Evolutionary conservation across 2,329 filamentous ascomycete species (phyloP).

Genomic region (Pseudodiploospora longispora): DNA sequence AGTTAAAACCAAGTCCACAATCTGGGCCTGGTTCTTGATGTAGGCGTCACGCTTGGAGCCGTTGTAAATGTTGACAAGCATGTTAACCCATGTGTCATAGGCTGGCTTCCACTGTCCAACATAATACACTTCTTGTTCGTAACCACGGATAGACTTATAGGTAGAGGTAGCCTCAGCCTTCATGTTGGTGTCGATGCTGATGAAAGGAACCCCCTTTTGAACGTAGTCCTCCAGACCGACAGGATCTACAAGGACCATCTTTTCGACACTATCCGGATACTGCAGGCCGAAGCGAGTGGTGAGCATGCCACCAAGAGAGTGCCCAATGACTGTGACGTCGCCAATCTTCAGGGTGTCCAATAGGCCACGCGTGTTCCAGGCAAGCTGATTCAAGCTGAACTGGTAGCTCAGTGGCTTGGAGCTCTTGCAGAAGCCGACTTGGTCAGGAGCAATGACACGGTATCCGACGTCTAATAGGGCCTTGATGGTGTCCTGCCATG

Average conservation of each 20-base stretch:
- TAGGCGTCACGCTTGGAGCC: constrained; percentile 34
- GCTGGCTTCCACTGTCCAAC: constrained; percentile 36
- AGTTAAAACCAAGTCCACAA: constrained; percentile 48
- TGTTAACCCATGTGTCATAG: constrained; percentile 48
- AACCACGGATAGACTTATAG: constrained; percentile 35
- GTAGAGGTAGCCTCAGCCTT: constrained; percentile 30
- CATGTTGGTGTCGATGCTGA: constrained; percentile 31
- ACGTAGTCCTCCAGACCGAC: constrained; percentile 48
- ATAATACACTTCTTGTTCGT: constrained; percentile 42
- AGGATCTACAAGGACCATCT: constrained; percentile 42
- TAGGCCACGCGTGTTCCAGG: constrained; percentile 41
- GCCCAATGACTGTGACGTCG: constrained; percentile 41
- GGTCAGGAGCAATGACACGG: constrained; percentile 45
- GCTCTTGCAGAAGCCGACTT: constrained; percentile 51
- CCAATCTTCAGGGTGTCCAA: constrained; percentile 34
- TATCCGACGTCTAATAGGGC: constrained; percentile 35
- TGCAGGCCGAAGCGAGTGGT: constrained; percentile 42
- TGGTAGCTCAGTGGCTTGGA: constrained; percentile 43
- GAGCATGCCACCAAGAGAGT: constrained; percentile 49
- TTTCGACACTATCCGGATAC: constrained; percentile 35
- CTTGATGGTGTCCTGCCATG: constrained; percentile 41
- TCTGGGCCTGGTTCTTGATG: constrained; percentile 38
- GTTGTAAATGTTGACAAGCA: constrained; percentile 44
- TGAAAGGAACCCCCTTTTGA: constrained; percentile 39
- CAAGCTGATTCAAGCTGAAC: constrained; percentile 43